Base-by-base conservation (phyloP, 2,329 filamentous ascomycete species). In the Calonectria montana region DNA sequence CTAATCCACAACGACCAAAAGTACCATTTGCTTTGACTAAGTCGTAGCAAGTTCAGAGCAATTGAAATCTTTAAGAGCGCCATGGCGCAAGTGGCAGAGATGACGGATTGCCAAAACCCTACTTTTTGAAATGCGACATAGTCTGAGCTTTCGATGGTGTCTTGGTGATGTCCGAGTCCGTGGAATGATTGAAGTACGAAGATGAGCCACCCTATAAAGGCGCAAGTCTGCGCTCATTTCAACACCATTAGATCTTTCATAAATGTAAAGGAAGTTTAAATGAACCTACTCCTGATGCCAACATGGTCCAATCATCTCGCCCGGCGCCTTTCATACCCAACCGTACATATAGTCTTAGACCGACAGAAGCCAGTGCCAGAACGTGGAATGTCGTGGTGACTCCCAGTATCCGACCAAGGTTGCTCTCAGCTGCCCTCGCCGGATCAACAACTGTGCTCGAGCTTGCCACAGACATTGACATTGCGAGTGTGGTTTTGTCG, bases 291-390 rank as follows among this genome's bases (percentile, higher is more conserved):
- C 50, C 55, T 25, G 66, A 63, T 13, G 62, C 69, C 18, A 71
- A 43, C 72, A 75, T 74, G 50, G 72, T 69, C 67, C 72, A 73
- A 65, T 75, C 73, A 53, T 75, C 73, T 29, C 72, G 72, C 18
- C 65, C 70, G 10, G 55, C 69, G 16, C 62, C 65, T 55, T 72
- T 72, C 55, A 72, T 65, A 8, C 64, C 59, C 3, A 75, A 39
- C 2, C 72, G 72, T 12, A 72, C 70, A 37, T 72, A 75, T 23
- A 75, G 53, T 21, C 73, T 64, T 2, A 74, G 41, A 25, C 48
- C 41, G 15, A 72, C 64, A n/a, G 61, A 45, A 2, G 61, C 37
- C 0, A 72, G n/a, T 2, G 73, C 73, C 16, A 75, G 23, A 7
- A 70, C 41, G 41, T 74, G 67, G 7, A 74, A 65, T 5, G 53